A percentile compares a stretch with the other conserved stretches of the same genome.
Conservation (phyloP, 352 stramenopile genomes). For the Pythium pyrilobum region DNA sequence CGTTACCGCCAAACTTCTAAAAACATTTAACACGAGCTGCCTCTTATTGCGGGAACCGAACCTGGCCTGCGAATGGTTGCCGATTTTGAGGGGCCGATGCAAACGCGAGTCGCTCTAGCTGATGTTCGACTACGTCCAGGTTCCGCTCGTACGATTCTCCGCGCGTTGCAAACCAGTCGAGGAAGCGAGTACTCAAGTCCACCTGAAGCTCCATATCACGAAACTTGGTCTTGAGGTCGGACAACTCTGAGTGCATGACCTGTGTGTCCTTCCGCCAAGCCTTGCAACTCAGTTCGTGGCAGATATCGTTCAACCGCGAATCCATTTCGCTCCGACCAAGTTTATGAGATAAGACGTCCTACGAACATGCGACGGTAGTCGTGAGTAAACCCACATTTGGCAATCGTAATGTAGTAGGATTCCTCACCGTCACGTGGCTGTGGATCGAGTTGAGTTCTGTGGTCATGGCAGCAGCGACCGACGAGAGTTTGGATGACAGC, state of each 20-base stretch:
- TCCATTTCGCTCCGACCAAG: background rate
- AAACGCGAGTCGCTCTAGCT: conserved; percentile 42
- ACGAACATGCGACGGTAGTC: too few species aligned
- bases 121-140: conserved; percentile 52
- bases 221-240: conserved; percentile 13
- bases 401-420: too few species aligned
- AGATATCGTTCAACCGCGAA: conserved; percentile 6
- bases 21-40: background rate
- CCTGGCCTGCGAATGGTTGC: conserved; percentile 40
- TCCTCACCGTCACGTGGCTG: background rate
- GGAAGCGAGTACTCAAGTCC: conserved; percentile 50
- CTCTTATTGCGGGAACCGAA: conserved; percentile 22
- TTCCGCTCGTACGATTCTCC: conserved; percentile 76
- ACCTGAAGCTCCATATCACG: conserved; percentile 38
- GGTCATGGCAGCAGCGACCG: conserved; percentile 1
- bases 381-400: too few species aligned
- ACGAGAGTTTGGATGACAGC: conserved; percentile 18
- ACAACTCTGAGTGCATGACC: background rate
- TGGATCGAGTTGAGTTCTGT: background rate
- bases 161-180: conserved; percentile 67
- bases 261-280: conserved; percentile 23
- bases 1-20: conserved; percentile 13
- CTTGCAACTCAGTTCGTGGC: conserved; percentile 21
- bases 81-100: conserved; percentile 32
- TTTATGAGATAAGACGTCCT: too few species aligned